Conservation (phyloP, 2,329 filamentous ascomycete species). For the Penicillium frequentans region DNA sequence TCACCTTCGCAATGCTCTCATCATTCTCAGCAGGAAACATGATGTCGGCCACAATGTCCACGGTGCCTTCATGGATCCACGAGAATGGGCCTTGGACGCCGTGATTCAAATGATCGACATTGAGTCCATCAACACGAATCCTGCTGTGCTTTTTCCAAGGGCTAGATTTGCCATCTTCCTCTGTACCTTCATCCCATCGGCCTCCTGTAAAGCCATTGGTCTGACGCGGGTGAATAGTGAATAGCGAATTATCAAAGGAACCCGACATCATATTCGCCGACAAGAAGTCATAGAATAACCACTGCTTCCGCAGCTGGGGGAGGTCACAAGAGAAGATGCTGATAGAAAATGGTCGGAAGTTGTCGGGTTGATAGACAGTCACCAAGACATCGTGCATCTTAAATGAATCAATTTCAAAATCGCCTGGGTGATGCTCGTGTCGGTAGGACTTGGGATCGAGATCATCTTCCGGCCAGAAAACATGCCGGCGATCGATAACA, state of each 20-base stretch:
- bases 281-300: slow-evolving; percentile 96
- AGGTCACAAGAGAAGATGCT: slow-evolving; percentile 96
- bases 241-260: slow-evolving; percentile 90
- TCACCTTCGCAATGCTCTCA: slow-evolving; percentile 86
- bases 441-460: slow-evolving; percentile 84
- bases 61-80: slow-evolving; percentile 96
- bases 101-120: slow-evolving; percentile 92
- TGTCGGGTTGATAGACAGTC: slow-evolving; percentile 84
- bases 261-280: slow-evolving; percentile 96
- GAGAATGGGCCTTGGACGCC: slow-evolving; percentile 92
- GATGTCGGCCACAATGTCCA: slow-evolving; percentile 93
- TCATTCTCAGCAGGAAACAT: slow-evolving; percentile 89
- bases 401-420: slow-evolving; percentile 97
- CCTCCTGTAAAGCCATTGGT: slow-evolving; percentile 74
- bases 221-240: slow-evolving; percentile 94
- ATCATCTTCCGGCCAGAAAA: slow-evolving; percentile 67
- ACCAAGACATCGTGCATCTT: slow-evolving; percentile 92
- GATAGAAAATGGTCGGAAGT: slow-evolving; percentile 90
- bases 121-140: slow-evolving; percentile 87
- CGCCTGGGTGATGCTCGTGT: slow-evolving; percentile 82
- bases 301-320: slow-evolving; percentile 88
- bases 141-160: slow-evolving; percentile 96
- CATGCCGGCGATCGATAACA: slow-evolving; percentile 84
- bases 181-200: slow-evolving; percentile 56
- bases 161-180: slow-evolving; percentile 63